Evolutionary conservation across 176 grass and related monocot genomes (phyloP).

Genomic region (Musa acuminata): DNA sequence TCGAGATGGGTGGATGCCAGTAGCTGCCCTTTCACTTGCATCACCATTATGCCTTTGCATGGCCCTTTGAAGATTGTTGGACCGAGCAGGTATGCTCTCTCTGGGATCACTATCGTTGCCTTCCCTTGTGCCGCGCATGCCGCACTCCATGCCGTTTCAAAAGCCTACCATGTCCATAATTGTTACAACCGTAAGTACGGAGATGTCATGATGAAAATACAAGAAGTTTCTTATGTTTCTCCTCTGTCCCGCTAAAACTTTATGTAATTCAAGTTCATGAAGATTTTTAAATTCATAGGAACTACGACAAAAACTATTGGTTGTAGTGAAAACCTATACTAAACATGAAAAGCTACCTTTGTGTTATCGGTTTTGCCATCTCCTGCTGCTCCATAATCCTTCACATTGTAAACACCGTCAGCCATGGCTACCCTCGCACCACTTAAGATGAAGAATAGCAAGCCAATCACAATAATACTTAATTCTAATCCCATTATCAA

Average conservation of each 20-base stretch:
- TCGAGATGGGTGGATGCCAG: conserved; percentile 41
- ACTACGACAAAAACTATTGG: too few species aligned
- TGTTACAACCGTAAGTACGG: background rate
- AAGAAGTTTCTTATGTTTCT: background rate
- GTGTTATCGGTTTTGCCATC: too few species aligned
- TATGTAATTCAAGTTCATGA: too few species aligned
- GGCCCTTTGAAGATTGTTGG: too few species aligned
- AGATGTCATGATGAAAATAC: background rate
- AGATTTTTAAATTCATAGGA: too few species aligned
- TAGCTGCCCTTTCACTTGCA: conserved; percentile 22
- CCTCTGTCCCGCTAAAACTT: background rate
- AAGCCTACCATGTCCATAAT: conserved; percentile 12
- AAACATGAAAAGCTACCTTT: too few species aligned
- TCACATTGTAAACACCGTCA: too few species aligned
- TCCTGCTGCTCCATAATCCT: too few species aligned
- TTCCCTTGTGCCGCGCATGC: conserved; percentile 36
- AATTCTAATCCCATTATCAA: background rate
- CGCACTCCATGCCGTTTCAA: conserved; percentile 45
- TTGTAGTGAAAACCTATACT: too few species aligned
- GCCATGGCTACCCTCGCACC: too few species aligned
- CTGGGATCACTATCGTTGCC: conserved; percentile 36
- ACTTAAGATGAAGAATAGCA: background rate
- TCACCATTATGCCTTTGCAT: too few species aligned
- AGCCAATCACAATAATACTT: background rate
- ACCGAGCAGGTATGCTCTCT: background rate